Evolutionary conservation across 2,329 filamentous ascomycete species (phyloP).

Genomic region (Penicillium nordicum): DNA sequence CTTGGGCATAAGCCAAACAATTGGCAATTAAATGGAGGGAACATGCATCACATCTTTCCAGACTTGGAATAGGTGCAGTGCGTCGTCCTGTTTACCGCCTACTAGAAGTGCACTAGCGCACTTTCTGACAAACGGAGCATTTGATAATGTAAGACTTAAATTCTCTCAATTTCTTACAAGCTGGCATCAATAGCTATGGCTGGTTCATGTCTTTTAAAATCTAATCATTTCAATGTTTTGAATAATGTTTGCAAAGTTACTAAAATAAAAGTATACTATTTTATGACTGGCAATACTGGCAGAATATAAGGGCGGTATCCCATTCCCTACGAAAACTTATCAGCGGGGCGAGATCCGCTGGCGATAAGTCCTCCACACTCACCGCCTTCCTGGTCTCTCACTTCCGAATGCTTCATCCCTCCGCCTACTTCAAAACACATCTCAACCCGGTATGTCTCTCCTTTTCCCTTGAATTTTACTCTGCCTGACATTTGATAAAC

Average conservation of each 20-base stretch:
- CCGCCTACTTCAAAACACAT: background rate
- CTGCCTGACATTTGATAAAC: background rate
- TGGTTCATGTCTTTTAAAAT: fast-evolving
- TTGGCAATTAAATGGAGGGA: background rate
- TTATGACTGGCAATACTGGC: background rate
- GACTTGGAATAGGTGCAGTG: background rate
- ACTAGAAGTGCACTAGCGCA: background rate
- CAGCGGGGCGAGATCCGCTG: conserved; percentile 3
- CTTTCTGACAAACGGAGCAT: background rate
- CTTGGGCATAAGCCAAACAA: background rate
- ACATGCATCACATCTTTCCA: background rate
- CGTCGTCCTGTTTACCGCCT: background rate
- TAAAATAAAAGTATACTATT: background rate
- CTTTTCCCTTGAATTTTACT: background rate
- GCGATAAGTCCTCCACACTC: conserved; percentile 4
- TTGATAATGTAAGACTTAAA: background rate
- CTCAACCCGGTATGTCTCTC: background rate
- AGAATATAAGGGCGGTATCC: background rate
- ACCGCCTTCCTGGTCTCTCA: conserved; percentile 6
- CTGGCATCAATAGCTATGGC: background rate
- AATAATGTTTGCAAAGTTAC: background rate
- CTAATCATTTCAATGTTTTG: background rate
- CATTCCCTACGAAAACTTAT: background rate
- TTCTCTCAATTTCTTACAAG: background rate
- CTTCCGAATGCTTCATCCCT: conserved; percentile 4